phyloP scores from a whole-genome alignment of 495 filamentous ascomycete genomes.

The Annulohypoxylon moriforme region DNA sequence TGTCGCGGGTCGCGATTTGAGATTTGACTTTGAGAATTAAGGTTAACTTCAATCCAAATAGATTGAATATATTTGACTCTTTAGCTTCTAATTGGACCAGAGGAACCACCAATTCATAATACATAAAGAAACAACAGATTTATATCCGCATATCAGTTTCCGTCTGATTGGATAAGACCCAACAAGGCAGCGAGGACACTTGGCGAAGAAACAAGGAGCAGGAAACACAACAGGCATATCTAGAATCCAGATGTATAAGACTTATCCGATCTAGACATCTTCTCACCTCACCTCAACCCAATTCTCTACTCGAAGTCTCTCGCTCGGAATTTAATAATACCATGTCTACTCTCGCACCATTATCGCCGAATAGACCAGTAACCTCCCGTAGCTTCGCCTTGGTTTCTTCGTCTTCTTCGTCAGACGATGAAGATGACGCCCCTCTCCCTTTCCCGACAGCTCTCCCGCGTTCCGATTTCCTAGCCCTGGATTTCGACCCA shows the following conservation, averaged over 20 bases:
- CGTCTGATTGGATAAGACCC: background rate
- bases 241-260: slow-evolving; percentile 14
- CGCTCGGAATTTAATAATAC: background rate
- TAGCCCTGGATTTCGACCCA: slow-evolving; percentile 81
- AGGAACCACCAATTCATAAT: background rate
- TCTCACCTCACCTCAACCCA: background rate
- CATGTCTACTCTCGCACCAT: slow-evolving; percentile 53
- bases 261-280: background rate
- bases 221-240: background rate
- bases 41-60: background rate
- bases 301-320: too few species aligned
- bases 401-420: slow-evolving; percentile 44
- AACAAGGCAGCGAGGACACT: background rate
- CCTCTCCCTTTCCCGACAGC: slow-evolving; percentile 86
- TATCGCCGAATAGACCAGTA: slow-evolving; percentile 45
- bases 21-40: background rate
- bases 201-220: background rate
- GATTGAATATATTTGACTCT: background rate
- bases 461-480: slow-evolving; percentile 81
- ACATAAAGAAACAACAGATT: background rate
- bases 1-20: background rate
- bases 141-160: background rate
- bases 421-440: slow-evolving; percentile 64
- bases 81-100: background rate
- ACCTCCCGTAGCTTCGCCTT: slow-evolving; percentile 51